A percentile compares a stretch with the other conserved stretches of the same genome.
These are phyloP conservation scores for Chenopodium suecicum DNA, from an alignment of 148 eudicot genomes.

Conservation along the genomic window DNA sequence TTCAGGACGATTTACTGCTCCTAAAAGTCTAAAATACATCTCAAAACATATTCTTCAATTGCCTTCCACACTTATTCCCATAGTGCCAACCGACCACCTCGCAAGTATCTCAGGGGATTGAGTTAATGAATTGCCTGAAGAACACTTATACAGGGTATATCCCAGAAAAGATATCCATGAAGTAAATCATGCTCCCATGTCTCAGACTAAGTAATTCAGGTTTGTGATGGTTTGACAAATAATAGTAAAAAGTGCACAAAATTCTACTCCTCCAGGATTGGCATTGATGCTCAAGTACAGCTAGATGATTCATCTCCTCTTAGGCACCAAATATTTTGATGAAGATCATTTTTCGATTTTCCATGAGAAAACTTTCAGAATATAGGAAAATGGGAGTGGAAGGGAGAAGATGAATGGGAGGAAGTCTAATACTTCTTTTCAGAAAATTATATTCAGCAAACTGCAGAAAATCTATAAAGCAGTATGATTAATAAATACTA, in stretches of 20 bases:
- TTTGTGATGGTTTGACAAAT: background rate
- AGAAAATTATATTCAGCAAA: no score
- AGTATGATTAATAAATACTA: no score
- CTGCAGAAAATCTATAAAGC: no score
- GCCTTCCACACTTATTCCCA: background rate
- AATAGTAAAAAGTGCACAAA: background rate
- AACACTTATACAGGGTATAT: background rate
- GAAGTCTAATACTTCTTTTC: no score
- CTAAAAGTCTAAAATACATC: background rate
- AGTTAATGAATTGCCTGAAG: background rate
- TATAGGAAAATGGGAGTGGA: no score
- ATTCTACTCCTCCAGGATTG: background rate
- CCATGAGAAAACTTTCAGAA: no score
- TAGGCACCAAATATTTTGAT: no score
- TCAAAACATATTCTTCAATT: background rate
- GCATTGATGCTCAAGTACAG: background rate
- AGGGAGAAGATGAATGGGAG: no score
- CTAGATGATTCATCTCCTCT: background rate
- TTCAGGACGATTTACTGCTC: background rate
- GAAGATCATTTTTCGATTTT: no score
- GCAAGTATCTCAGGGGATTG: background rate
- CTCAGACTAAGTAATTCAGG: background rate
- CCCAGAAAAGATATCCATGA: background rate
- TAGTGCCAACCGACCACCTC: background rate
- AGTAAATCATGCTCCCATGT: background rate